phyloP scores from a whole-genome alignment of 805 yeast species.

The Saturnispora mendoncae region DNA sequence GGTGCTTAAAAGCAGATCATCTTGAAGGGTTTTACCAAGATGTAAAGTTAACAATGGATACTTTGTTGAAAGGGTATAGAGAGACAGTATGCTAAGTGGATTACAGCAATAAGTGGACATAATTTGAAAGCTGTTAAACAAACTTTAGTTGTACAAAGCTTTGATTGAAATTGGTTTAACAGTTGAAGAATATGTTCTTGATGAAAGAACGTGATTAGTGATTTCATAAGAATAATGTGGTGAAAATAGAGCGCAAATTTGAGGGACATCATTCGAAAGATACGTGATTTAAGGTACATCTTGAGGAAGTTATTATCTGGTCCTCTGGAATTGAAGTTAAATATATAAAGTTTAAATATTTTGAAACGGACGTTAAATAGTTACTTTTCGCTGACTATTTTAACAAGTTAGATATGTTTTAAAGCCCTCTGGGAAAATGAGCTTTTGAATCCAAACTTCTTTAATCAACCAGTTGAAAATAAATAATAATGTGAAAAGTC shows the following conservation, averaged over 20 bases:
- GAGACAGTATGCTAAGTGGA: not conserved
- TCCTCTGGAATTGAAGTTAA: no score
- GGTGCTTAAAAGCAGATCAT: not conserved
- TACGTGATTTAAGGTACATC: no score
- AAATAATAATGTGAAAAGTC: no score
- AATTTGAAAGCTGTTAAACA: not conserved
- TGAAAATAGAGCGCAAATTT: conserved; percentile 11
- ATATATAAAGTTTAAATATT: no score
- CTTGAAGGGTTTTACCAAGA: not conserved
- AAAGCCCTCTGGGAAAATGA: no score
- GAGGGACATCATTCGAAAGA: conserved; percentile 3
- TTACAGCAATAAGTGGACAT: not conserved
- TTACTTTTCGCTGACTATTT: no score
- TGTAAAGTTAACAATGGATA: not conserved
- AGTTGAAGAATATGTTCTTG: not conserved
- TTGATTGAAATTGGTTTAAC: conserved; percentile 8
- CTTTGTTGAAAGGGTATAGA: no score
- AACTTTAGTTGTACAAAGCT: conserved; percentile 4
- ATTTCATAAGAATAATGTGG: conserved; percentile 14
- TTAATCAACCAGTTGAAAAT: no score
- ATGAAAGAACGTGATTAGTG: conserved; percentile 25
- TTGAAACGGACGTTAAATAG: no score
- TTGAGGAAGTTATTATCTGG: no score
- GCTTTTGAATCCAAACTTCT: no score
- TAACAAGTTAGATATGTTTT: no score